These are phyloP conservation scores for Neocucurbitaria cava DNA, from an alignment of 2,329 filamentous ascomycete species.

Conservation along the genomic window DNA sequence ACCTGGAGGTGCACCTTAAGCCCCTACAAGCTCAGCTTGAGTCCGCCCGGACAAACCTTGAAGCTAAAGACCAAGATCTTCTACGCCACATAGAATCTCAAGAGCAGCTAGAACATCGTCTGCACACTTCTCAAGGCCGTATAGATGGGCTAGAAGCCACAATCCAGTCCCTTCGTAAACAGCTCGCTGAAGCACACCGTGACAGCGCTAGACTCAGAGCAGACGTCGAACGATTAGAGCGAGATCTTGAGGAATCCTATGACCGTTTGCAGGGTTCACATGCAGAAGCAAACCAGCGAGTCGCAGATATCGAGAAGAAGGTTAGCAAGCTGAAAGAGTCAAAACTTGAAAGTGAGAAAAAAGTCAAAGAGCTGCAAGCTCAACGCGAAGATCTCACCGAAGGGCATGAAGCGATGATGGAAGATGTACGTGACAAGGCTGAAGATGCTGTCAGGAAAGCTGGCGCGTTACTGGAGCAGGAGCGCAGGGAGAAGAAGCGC, in stretches of 20 bases:
- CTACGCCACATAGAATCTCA: slow-evolving; percentile 30
- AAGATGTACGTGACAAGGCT: slow-evolving; percentile 42
- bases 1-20: slow-evolving; percentile 11
- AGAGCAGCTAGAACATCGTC: slow-evolving; percentile 31
- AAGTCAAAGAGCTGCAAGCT: slow-evolving; percentile 33
- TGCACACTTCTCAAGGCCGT: slow-evolving; percentile 36
- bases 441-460: slow-evolving; percentile 46
- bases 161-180: slow-evolving; percentile 38
- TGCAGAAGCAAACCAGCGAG: slow-evolving; percentile 35
- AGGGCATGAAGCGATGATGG: slow-evolving; percentile 33
- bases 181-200: slow-evolving; percentile 41
- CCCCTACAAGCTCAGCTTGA: slow-evolving; percentile 32
- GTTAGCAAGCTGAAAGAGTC: slow-evolving; percentile 37
- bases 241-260: slow-evolving; percentile 32
- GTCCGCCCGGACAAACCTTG: slow-evolving; percentile 21
- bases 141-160: slow-evolving; percentile 38
- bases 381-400: slow-evolving; percentile 37
- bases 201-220: slow-evolving; percentile 31
- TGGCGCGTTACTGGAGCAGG: slow-evolving; percentile 39
- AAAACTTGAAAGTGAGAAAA: slow-evolving; percentile 33
- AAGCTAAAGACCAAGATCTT: slow-evolving; percentile 35
- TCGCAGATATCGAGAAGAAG: slow-evolving; percentile 39
- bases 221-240: slow-evolving; percentile 34
- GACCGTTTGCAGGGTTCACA: slow-evolving; percentile 35
- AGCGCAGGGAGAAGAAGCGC: slow-evolving; percentile 41